A percentile compares a stretch with the other conserved stretches of the same genome.
Conservation (phyloP, 2,329 filamentous ascomycete species). For the Diaporthe citriasiana region DNA sequence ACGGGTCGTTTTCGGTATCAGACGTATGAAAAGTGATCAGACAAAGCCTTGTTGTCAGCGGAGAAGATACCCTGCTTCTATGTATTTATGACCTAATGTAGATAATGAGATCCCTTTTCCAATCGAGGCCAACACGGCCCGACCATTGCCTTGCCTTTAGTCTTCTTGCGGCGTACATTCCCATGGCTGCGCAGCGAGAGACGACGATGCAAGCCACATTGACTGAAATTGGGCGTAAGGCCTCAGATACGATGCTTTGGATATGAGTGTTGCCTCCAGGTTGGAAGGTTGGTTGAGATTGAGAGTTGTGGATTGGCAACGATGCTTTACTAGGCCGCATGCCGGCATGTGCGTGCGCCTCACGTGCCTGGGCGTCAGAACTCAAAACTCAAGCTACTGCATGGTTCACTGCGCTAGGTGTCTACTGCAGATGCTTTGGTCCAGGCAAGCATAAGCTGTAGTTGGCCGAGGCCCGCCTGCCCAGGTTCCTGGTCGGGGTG, state of each 20-base stretch:
- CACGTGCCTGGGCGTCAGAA: not conserved
- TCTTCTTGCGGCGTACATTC: too few relatives aligned
- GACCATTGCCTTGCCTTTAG: not conserved
- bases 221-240: not conserved
- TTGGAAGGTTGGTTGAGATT: not conserved
- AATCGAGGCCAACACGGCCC: not conserved
- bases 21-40: not conserved
- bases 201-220: not conserved
- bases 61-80: conserved; percentile 9
- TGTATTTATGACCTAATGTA: conserved; percentile 26
- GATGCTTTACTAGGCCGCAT: not conserved
- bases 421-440: not conserved
- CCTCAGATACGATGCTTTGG: not conserved
- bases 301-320: not conserved
- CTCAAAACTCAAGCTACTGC: conserved; percentile 13
- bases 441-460: not conserved
- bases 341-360: not conserved
- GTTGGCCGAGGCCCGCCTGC: not conserved
- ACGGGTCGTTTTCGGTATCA: conserved; percentile 19
- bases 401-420: not conserved
- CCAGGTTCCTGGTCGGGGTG: not conserved
- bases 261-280: not conserved
- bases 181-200: too few relatives aligned
- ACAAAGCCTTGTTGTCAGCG: not conserved
- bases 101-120: conserved; percentile 10